phyloP scores from a whole-genome alignment of 1,284 basidiomycete genomes.

The Afroboletus lepidellus region DNA sequence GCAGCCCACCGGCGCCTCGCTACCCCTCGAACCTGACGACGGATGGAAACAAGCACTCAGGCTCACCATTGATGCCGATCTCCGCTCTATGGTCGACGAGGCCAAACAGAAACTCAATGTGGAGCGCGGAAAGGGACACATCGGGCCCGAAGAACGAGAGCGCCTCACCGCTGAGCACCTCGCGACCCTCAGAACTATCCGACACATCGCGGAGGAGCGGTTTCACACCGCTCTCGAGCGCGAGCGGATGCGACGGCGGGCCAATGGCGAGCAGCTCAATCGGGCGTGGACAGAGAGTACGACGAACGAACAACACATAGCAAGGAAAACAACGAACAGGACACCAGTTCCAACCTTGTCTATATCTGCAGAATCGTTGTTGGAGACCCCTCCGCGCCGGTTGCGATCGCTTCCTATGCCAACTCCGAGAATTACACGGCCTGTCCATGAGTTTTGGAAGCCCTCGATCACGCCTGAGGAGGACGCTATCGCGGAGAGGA shows the following conservation, averaged over 20 bases:
- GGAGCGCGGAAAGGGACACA: slow-evolving; percentile 35
- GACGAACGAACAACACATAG: no score
- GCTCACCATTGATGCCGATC: slow-evolving; percentile 42
- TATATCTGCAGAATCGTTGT: no score
- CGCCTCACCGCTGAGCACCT: slow-evolving; percentile 39
- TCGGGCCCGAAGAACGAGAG: slow-evolving; percentile 32
- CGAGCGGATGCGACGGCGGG: slow-evolving; percentile 45
- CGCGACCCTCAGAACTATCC: slow-evolving; percentile 39
- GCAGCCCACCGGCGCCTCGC: slow-evolving; percentile 22
- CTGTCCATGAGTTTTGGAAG: no score
- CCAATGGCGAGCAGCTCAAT: no score
- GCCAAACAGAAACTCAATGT: slow-evolving; percentile 44
- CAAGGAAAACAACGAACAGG: no score
- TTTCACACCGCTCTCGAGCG: slow-evolving; percentile 40
- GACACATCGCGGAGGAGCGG: slow-evolving; percentile 40
- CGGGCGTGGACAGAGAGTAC: no score
- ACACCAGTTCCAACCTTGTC: no score
- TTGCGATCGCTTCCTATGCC: no score
- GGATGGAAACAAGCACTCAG: slow-evolving; percentile 48
- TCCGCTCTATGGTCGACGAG: slow-evolving; percentile 47
- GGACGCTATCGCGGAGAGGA: no score
- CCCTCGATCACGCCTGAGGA: no score
- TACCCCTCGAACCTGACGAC: slow-evolving; percentile 47
- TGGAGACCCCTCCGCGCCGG: no score
- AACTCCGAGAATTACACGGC: no score